phyloP scores from a whole-genome alignment of 106 monocot species.

The Phalaenopsis aphrodite region DNA sequence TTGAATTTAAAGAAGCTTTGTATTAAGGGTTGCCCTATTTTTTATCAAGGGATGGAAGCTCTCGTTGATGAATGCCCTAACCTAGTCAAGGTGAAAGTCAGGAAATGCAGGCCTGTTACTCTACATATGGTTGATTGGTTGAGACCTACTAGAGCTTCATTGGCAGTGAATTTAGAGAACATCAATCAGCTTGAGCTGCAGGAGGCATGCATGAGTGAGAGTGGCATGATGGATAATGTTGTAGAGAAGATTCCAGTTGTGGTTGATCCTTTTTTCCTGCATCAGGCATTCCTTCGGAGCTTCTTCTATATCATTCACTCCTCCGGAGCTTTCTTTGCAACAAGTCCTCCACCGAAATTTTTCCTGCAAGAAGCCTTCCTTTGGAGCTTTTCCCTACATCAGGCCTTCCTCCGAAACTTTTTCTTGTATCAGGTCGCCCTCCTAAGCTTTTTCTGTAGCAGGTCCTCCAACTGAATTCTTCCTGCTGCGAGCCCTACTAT shows the following conservation, averaged over 20 bases:
- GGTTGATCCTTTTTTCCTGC: slow-evolving; percentile 25
- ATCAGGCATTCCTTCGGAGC: slow-evolving; percentile 23
- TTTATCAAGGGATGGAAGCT: slow-evolving; percentile 60
- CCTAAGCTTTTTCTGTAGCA: too few species aligned
- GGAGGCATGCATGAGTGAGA: slow-evolving; percentile 42
- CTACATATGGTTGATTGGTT: slow-evolving; percentile 53
- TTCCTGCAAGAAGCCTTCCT: too few species aligned
- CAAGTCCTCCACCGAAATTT: too few species aligned
- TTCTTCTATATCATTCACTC: too few species aligned
- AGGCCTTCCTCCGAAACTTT: too few species aligned
- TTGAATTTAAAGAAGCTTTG: slow-evolving; percentile 67
- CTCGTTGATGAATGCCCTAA: slow-evolving; percentile 70
- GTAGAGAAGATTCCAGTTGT: slow-evolving; percentile 20
- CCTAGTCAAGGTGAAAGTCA: slow-evolving; percentile 78
- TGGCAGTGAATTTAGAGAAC: slow-evolving; percentile 60
- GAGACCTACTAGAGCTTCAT: slow-evolving; percentile 33
- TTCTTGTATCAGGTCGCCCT: too few species aligned
- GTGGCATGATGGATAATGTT: slow-evolving; percentile 46
- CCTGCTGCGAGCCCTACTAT: too few species aligned
- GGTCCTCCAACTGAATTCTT: too few species aligned
- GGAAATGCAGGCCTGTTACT: slow-evolving; percentile 71
- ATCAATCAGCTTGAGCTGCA: slow-evolving; percentile 19
- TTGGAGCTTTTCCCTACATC: too few species aligned
- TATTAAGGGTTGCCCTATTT: slow-evolving; percentile 70
- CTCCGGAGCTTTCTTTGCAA: too few species aligned